These are phyloP conservation scores for Umbilicus rupestris DNA, from an alignment of 164 flowering plant species.

Conservation along the genomic window DNA sequence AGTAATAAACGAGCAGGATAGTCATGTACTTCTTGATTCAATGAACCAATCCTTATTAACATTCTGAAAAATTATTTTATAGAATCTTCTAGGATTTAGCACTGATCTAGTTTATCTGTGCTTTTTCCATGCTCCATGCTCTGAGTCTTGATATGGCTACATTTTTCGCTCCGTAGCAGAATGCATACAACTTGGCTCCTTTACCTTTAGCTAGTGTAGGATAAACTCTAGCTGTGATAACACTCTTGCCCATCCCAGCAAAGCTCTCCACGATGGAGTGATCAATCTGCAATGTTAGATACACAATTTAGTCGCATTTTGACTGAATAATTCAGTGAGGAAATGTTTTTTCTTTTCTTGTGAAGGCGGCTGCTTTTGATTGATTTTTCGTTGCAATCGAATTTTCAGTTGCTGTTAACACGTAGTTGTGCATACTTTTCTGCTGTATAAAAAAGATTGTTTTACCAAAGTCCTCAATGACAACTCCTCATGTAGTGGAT, in stretches of 20 bases:
- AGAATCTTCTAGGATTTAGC: neutral
- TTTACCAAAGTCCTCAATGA: slow-evolving; percentile 22
- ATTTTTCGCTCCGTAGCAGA: slow-evolving; percentile 29
- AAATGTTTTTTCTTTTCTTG: too few species aligned
- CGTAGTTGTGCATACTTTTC: too few species aligned
- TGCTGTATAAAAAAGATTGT: too few species aligned
- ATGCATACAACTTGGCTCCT: slow-evolving; percentile 23
- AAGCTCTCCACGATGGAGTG: slow-evolving; percentile 46
- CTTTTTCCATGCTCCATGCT: slow-evolving; percentile 46
- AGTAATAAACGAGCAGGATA: too few species aligned
- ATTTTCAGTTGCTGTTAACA: too few species aligned
- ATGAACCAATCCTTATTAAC: too few species aligned
- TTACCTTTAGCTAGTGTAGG: slow-evolving; percentile 25
- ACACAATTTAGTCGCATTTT: too few species aligned
- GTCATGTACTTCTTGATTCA: too few species aligned
- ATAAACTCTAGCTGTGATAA: slow-evolving; percentile 45
- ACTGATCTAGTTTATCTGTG: slow-evolving; percentile 16
- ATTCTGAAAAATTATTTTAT: too few species aligned
- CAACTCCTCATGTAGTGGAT: slow-evolving; percentile 21
- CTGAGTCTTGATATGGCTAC: slow-evolving; percentile 17
- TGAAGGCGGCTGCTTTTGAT: too few species aligned
- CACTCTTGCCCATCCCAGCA: slow-evolving; percentile 30
- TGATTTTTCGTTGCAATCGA: too few species aligned
- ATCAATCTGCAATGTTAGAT: slow-evolving; percentile 46
- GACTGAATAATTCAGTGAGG: too few species aligned